Conservation (phyloP, 192 early-diverging fungal genomes). For the Rhizoclosmatium sp. region DNA sequence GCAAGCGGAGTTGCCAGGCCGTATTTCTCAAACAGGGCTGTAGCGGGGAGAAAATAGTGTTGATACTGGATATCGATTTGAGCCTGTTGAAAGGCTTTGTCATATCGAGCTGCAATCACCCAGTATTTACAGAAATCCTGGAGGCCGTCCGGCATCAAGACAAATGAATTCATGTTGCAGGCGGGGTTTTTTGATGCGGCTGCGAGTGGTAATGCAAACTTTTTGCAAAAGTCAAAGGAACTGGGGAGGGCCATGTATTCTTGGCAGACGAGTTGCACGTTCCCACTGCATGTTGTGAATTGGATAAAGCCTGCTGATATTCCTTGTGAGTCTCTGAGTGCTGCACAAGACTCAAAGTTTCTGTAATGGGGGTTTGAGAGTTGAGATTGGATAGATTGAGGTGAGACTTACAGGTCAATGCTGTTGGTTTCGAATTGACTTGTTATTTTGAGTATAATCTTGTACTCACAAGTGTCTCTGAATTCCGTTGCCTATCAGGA, state of each 20-base stretch:
- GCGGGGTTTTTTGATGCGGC: not conserved
- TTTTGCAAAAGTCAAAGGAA: not conserved
- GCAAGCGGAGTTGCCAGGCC: conserved; percentile 14
- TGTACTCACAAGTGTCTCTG: not conserved
- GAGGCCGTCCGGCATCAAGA: conserved; percentile 10
- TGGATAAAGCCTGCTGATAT: conserved; percentile 41
- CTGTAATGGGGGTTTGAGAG: not conserved
- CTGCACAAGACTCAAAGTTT: not conserved
- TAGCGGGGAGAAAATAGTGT: conserved; percentile 16
- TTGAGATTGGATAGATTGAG: not conserved
- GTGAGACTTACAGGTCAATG: not conserved
- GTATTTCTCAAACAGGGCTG: not conserved
- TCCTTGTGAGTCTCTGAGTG: conserved; percentile 32
- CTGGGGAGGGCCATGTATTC: not conserved
- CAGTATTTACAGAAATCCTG: conserved; percentile 21
- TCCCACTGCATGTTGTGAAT: conserved; percentile 37
- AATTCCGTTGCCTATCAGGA: not conserved
- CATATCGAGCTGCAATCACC: not conserved
- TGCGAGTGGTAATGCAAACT: not conserved
- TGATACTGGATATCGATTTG: not conserved
- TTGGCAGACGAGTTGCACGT: conserved; percentile 13
- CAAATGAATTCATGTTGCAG: not conserved
- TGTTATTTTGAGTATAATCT: not conserved
- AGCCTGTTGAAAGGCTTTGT: not conserved
- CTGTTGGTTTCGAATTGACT: not conserved